Base-by-base conservation (phyloP, 495 filamentous ascomycete species). In the Bryoglossum gracile region DNA sequence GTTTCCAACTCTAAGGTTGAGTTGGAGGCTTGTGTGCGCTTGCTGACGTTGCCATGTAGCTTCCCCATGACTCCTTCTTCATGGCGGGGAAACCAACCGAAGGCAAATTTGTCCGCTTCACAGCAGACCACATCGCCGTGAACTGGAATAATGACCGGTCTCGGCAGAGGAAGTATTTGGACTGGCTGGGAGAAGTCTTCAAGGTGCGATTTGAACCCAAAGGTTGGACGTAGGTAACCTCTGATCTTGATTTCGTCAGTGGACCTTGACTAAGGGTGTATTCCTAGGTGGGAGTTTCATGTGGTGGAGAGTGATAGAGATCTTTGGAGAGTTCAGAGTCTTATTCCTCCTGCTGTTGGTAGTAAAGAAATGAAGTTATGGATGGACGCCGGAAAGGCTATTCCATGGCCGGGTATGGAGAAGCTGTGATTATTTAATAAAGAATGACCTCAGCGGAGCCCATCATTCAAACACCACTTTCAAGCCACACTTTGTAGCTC, bases 31-130 rank as follows among this genome's bases (percentile, higher is more conserved):
- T n/a, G n/a, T n/a, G n/a, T n/a, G n/a, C n/a, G n/a, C n/a, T n/a
- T n/a, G n/a, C n/a, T n/a, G n/a, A n/a, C n/a, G n/a, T n/a, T n/a
- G n/a, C n/a, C n/a, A n/a, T n/a, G n/a, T 21, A 56, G 54, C 8
- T 52, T 4, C 48, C 48, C 2, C 24, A 32, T 6, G 48, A 22
- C 13, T 33, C 28, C 8, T 53, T 56, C 37, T 56, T 48, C 44
- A 23, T 53, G 3, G 43, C 16, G 4, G 54, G 49, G 11, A 32
- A 34, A 3, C 38, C 49, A 8, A 49, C 48, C 3, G 23, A 48
- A 3, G 49, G 49, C 5, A 56, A 52, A 40, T 56, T 56, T 16
- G 40, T 56, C 4, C 48, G 54, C 10, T 36, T 56, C 23, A 53
- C 39, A 14, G 33, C 44, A 4, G 54, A 56, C 13, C 54, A 56